A percentile compares a stretch with the other conserved stretches of the same genome.
These are phyloP conservation scores for Periconia digitata DNA, from an alignment of 2,329 filamentous ascomycete genomes.

Conservation along the genomic window DNA sequence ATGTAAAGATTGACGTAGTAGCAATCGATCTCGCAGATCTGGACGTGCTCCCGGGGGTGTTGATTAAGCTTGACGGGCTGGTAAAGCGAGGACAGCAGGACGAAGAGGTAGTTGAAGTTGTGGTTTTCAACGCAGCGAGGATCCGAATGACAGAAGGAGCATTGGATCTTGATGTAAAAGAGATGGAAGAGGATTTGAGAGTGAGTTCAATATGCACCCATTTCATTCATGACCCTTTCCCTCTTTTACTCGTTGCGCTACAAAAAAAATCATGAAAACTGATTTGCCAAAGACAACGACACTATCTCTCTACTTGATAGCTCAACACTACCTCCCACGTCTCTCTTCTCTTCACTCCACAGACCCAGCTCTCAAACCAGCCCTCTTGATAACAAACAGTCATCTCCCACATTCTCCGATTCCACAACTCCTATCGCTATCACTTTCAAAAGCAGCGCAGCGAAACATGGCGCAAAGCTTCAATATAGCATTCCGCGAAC, in stretches of 20 bases:
- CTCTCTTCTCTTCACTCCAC: constrained; percentile 35
- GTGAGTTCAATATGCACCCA: constrained; percentile 30
- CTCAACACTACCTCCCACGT: constrained; percentile 51
- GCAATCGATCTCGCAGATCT: constrained; percentile 49
- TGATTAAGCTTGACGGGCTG: constrained; percentile 45
- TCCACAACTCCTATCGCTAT: constrained; percentile 52
- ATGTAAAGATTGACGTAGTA: constrained; percentile 47
- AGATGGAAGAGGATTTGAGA: constrained; percentile 55
- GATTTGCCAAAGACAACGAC: constrained; percentile 46
- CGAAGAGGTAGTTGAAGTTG: constrained; percentile 46
- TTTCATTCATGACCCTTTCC: not conserved
- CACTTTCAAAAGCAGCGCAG: constrained; percentile 56
- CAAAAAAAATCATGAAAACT: no score
- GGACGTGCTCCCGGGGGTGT: constrained; percentile 37
- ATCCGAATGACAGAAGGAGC: constrained; percentile 46
- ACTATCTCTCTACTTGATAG: constrained; percentile 51
- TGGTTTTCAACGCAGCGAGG: constrained; percentile 57
- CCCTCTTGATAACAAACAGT: constrained; percentile 54
- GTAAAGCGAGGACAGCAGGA: constrained; percentile 8
- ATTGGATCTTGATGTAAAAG: constrained; percentile 46
- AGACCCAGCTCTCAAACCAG: constrained; percentile 42
- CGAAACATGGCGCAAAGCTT: constrained; percentile 53
- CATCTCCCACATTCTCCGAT: constrained; percentile 52
- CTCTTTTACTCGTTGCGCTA: not conserved
- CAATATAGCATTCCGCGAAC: constrained; percentile 43